phyloP scores from a whole-genome alignment of 2,329 filamentous ascomycete species.

The Aspergillus arachidicola region DNA sequence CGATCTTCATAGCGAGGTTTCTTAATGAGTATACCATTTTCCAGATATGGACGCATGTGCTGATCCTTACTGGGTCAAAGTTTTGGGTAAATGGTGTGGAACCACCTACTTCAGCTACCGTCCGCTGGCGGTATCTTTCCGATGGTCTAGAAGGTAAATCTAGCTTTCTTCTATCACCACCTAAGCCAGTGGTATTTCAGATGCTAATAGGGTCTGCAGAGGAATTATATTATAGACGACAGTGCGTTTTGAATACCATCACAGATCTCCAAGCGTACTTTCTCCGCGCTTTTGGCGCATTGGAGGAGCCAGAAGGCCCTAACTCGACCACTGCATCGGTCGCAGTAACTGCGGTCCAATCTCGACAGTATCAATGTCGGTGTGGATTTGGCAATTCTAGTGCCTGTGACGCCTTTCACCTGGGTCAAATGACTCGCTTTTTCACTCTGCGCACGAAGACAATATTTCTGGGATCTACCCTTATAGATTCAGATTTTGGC shows the following conservation, averaged over 20 bases:
- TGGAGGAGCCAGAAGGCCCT: constrained; percentile 30
- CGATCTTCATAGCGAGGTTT: constrained; percentile 39
- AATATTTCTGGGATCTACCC: constrained; percentile 43
- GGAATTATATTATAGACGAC: constrained; percentile 46
- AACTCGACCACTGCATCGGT: constrained; percentile 17
- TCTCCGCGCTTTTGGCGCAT: constrained; percentile 42
- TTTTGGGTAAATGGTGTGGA: constrained; percentile 38
- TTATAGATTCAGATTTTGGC: constrained; percentile 39
- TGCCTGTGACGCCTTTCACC: constrained; percentile 48
- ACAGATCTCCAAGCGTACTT: constrained; percentile 47
- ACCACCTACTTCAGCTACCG: constrained; percentile 19
- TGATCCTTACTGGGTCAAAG: constrained; percentile 41
- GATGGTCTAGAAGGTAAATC: constrained; percentile 44
- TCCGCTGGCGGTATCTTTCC: constrained; percentile 41
- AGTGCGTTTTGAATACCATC: constrained; percentile 46
- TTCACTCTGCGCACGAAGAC: constrained; percentile 45
- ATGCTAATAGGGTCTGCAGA: constrained; percentile 30
- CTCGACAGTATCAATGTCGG: constrained; percentile 42
- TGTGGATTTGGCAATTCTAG: constrained; percentile 45
- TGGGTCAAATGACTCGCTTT: constrained; percentile 49
- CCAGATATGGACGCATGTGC: constrained; percentile 35
- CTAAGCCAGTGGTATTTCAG: not conserved
- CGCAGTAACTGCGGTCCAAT: constrained; percentile 22
- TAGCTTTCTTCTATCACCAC: not conserved
- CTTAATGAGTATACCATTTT: constrained; percentile 31